Evolutionary conservation across 306 rosid species (phyloP).

Genomic region (Sphenostylis stenocarpa): DNA sequence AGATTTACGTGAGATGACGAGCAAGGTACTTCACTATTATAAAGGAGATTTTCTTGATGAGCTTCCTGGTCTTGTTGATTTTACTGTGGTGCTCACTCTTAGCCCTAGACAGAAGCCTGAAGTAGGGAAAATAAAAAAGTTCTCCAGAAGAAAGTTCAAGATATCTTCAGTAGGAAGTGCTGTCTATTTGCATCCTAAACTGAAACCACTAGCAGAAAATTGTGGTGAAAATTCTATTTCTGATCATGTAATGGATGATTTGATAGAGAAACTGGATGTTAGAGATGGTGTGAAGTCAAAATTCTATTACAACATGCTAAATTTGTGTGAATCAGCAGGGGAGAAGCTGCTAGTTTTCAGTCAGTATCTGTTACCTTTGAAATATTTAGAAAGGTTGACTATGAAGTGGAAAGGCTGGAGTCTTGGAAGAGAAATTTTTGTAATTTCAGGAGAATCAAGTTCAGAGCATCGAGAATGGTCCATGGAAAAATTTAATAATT

Average conservation of each 20-base stretch:
- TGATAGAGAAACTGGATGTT: conserved; percentile 50
- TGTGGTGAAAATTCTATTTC: conserved; percentile 42
- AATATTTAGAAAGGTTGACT: conserved; percentile 75
- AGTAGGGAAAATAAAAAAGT: conserved; percentile 47
- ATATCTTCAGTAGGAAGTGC: conserved; percentile 77
- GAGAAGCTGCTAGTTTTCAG: conserved; percentile 93
- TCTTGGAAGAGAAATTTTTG: conserved; percentile 70
- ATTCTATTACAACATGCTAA: conserved; percentile 66
- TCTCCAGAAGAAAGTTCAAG: conserved; percentile 68
- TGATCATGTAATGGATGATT: conserved; percentile 60
- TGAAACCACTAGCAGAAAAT: conserved; percentile 56
- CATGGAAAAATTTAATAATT: conserved; percentile 79
- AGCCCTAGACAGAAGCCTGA: conserved; percentile 62
- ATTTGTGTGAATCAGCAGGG: conserved; percentile 62
- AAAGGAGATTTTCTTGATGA: conserved; percentile 97
- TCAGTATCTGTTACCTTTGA: conserved; percentile 83
- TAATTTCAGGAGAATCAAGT: conserved; percentile 80
- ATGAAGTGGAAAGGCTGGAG: conserved; percentile 71
- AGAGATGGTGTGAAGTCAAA: conserved; percentile 84
- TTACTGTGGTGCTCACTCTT: conserved; percentile 71
- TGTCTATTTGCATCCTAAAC: conserved; percentile 73
- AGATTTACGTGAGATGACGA: conserved; percentile 92
- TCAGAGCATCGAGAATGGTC: conserved; percentile 72
- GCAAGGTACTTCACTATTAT: conserved; percentile 82
- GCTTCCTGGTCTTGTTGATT: conserved; percentile 92